These are phyloP conservation scores for Centrapalus pauciflorus DNA, from an alignment of 129 eudicot genomes.

Conservation along the genomic window DNA sequence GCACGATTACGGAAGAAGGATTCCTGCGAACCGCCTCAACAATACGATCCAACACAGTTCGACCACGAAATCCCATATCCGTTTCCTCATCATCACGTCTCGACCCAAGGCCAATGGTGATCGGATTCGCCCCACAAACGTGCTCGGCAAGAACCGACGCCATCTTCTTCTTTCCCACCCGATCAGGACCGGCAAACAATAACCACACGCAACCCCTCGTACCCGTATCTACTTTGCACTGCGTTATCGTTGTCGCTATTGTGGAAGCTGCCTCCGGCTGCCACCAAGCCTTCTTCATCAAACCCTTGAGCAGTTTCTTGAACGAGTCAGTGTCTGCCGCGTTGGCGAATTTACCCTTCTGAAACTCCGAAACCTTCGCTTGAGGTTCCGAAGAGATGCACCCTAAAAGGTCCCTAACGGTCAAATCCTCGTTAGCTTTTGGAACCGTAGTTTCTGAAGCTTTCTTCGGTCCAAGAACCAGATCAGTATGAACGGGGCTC, in stretches of 20 bases:
- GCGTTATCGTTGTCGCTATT: constrained; percentile 66
- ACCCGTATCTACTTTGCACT: constrained; percentile 55
- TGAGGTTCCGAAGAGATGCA: constrained; percentile 71
- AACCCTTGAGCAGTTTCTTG: constrained; percentile 85
- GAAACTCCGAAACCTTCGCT: constrained; percentile 24
- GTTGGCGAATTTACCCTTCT: constrained; percentile 48
- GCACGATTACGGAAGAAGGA: constrained; percentile 75
- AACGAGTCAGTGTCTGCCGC: constrained; percentile 67
- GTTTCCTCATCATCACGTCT: constrained; percentile 55
- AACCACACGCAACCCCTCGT: constrained; percentile 72
- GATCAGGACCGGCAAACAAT: constrained; percentile 82
- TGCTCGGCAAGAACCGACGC: constrained; percentile 76
- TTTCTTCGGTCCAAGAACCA: constrained; percentile 69
- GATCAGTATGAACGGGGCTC: constrained; percentile 77
- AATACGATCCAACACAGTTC: constrained; percentile 69
- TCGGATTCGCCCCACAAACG: constrained; percentile 53
- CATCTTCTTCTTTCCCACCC: constrained; percentile 84
- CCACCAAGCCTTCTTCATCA: constrained; percentile 94
- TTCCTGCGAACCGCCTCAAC: constrained; percentile 77
- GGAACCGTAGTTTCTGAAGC: constrained; percentile 19
- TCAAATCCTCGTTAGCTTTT: constrained; percentile 28
- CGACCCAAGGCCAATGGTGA: constrained; percentile 56
- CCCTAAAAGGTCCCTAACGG: constrained; percentile 63
- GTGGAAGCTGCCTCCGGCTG: constrained; percentile 93
- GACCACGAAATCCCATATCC: constrained; percentile 69